Base-by-base conservation (phyloP, 371 early-diverging fungal species). In the Apophysomyces ossiformis region DNA sequence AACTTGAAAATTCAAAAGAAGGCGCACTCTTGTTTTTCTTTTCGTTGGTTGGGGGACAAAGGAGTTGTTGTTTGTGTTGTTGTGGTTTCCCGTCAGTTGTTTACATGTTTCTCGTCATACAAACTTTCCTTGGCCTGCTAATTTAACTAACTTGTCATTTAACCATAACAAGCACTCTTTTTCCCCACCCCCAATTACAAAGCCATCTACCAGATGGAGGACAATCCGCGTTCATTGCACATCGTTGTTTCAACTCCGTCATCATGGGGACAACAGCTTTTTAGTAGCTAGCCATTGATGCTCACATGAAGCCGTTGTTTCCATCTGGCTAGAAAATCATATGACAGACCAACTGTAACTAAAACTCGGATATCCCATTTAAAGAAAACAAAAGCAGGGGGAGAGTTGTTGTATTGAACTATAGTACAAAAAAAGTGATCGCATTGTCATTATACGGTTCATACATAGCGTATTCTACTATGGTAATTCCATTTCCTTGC, bases 401-500 rank as follows among this genome's bases (percentile, higher is more conserved):
- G 54, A 21, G n/a, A 26, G 21, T 16, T 26, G 54, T 50, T 50
- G 54, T 50, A 50, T 50, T 50, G 54, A 50, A 50, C 21, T 50
- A 50, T 26, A 21, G 54, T 50, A 50, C 54, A 50, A 50, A 50
- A 50, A 21, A 50, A 50, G 54, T 50, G 21, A 16, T 50, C 21
- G 54, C 21, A 18, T 50, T 26, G 54, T 50, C 54, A 50, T 50
- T 32, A 50, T 50, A 50, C 54, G 54, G 54, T 21, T 50, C 54
- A 50, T 11, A 21, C 32, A 32, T 21, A 26, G 54, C 5, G 54
- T 50, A 21, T 9, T 50, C 21, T 50, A 50, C 9, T 50, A 26
- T 2, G 32, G 54, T 50, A 84, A 69, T 13, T 85, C 87, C 69
- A 87, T 78, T 56, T 84, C 85, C 38, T 72, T 60, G 26, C 87